A percentile compares a stretch with the other conserved stretches of the same genome.
phyloP scores from a whole-genome alignment of 73 alveolate species.

The Paramecium caudatum region DNA sequence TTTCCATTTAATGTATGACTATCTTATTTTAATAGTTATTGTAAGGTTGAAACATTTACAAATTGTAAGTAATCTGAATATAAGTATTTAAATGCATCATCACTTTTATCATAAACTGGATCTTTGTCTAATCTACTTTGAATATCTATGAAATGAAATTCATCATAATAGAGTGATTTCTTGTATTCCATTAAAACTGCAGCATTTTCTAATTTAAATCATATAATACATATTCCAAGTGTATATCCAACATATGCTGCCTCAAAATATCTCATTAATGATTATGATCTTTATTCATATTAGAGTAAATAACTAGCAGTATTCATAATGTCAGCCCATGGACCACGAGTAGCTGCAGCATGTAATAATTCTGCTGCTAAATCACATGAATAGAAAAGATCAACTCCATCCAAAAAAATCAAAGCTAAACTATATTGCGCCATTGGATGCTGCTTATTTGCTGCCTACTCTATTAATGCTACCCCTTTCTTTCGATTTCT shows the following conservation, averaged over 20 bases:
- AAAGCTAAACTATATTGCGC: constrained; percentile 48
- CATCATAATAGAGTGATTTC: not conserved
- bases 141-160: not conserved
- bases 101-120: not conserved
- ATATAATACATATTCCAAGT: not conserved
- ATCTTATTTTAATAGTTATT: not conserved
- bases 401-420: constrained; percentile 50
- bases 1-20: constrained; percentile 2
- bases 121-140: not conserved
- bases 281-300: not conserved
- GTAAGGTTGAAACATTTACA: not conserved
- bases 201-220: not conserved
- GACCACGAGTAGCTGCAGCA: constrained; percentile 19
- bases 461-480: not conserved
- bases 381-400: constrained; percentile 49
- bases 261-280: constrained; percentile 14
- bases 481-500: not conserved
- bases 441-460: constrained; percentile 16
- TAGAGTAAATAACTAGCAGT: constrained; percentile 8
- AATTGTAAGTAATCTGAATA: constrained; percentile 19
- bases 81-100: constrained; percentile 1
- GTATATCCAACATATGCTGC: constrained; percentile 31
- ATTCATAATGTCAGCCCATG: constrained; percentile 52
- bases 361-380: constrained; percentile 30
- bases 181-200: constrained; percentile 6